These are phyloP conservation scores for Amanita muscaria DNA, from an alignment of 768 basidiomycete genomes.

Conservation along the genomic window DNA sequence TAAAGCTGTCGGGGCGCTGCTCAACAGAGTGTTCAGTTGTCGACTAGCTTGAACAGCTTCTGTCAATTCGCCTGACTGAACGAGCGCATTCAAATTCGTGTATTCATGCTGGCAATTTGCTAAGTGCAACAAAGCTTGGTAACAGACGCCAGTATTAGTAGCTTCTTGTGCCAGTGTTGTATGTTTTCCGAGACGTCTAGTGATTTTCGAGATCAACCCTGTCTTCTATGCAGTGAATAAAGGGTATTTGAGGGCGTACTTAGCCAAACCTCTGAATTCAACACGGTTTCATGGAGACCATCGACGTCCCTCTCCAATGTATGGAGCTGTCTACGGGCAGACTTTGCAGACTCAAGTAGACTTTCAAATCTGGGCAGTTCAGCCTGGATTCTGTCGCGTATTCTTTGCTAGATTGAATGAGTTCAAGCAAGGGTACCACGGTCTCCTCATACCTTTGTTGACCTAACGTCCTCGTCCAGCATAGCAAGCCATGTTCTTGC, in stretches of 20 bases:
- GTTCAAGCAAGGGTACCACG: conserved; percentile 12
- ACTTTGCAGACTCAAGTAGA: conserved; percentile 54
- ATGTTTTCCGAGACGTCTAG: conserved; percentile 50
- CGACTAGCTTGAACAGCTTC: conserved; percentile 45
- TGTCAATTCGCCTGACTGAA: conserved; percentile 51
- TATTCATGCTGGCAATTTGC: conserved; percentile 42
- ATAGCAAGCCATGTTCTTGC: conserved; percentile 65
- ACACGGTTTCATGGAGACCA: conserved; percentile 39
- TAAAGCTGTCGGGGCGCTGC: conserved; percentile 41
- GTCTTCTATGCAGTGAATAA: conserved; percentile 32
- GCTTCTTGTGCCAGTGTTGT: conserved; percentile 55
- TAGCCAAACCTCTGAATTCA: conserved; percentile 47
- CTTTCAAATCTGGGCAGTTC: conserved; percentile 56
- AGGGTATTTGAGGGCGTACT: background rate
- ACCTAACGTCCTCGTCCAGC: conserved; percentile 60
- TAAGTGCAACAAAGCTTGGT: conserved; percentile 48
- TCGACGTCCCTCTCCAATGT: conserved; percentile 47
- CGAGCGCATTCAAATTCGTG: conserved; percentile 33
- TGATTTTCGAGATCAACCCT: conserved; percentile 56
- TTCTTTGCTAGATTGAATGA: conserved; percentile 38
- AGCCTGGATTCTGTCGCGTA: conserved; percentile 64
- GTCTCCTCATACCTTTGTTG: conserved; percentile 53
- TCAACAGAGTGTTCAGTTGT: conserved; percentile 36
- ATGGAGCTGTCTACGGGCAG: conserved; percentile 51
- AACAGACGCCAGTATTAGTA: conserved; percentile 41